Percentiles rank a stretch among this genome's conserved stretches.
phyloP scores from a whole-genome alignment of 352 stramenopile species.

The Phytophthora aleatoria region DNA sequence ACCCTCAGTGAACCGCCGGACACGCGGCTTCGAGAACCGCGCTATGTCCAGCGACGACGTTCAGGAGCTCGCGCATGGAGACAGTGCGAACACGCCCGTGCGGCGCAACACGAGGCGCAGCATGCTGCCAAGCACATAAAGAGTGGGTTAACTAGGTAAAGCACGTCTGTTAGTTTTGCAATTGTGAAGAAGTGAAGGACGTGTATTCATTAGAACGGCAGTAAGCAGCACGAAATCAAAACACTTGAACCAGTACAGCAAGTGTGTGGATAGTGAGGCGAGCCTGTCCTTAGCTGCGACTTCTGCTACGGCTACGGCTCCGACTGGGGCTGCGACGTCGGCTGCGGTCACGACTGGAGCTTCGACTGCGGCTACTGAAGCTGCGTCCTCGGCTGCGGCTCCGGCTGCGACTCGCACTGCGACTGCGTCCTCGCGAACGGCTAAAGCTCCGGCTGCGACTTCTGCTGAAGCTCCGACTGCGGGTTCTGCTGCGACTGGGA shows the following conservation, averaged over 20 bases:
- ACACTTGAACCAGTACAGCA: conserved; percentile 15
- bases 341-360: conserved; percentile 34
- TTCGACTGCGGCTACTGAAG: conserved; percentile 40
- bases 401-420: conserved; percentile 31
- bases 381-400: conserved; percentile 24
- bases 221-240: conserved; percentile 24
- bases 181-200: conserved; percentile 4
- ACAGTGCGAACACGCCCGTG: conserved; percentile 28
- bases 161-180: not conserved
- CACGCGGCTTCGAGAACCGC: conserved; percentile 34
- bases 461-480: conserved; percentile 35
- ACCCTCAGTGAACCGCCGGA: conserved; percentile 21
- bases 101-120: conserved; percentile 46
- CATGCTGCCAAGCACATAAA: conserved; percentile 33
- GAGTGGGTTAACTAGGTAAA: conserved; percentile 2
- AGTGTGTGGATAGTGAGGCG: not conserved
- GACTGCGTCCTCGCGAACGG: conserved; percentile 24
- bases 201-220: conserved; percentile 37
- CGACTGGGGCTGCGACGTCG: conserved; percentile 30
- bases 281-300: conserved; percentile 14
- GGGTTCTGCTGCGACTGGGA: conserved; percentile 38
- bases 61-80: conserved; percentile 12
- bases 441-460: conserved; percentile 35
- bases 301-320: conserved; percentile 37
- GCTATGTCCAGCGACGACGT: conserved; percentile 44